Base-by-base conservation (phyloP, 2,329 filamentous ascomycete species). In the Aureobasidium lini region DNA sequence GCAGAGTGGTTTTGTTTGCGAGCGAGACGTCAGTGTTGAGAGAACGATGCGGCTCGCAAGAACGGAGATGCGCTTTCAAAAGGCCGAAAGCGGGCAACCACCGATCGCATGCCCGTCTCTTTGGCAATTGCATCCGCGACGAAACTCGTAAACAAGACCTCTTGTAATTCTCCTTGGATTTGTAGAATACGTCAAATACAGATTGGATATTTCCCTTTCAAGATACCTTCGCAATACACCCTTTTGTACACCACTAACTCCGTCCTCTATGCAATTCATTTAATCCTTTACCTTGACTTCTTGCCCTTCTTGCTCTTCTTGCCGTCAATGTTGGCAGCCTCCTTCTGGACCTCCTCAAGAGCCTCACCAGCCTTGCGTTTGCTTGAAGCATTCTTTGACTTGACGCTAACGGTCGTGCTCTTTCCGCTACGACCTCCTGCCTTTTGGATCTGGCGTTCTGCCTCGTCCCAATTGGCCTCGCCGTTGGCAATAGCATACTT, bases 381-480 rank as follows among this genome's bases (percentile, higher is more conserved):
- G 61, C 67, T 67, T 37, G 66, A 65, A 39, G 62, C 65, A 18
- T 66, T 67, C 28, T 62, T 63, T 15, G 65, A 66, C 62, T 72
- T 72, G 59, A 97, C 84, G 70, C 88, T 92, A 31, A 96, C 90
- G 0, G 85, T 87, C 15, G 80, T 79, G 67, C 80, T 83, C 49
- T 64, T 65, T 34, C 66, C 72, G 65, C 61, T 70, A 64, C 62
- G 72, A 69, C 75, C 79, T 71, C 82, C 61, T 2, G 62, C 70
- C 66, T 62, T 68, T 62, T 79, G 73, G 34, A 96, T 85, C 68
- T 91, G 86, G 69, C 88, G 87, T 74, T 96, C 92, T 4, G 83
- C 82, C 16, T 83, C 79, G 62, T 79, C 77, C 82, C 83, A 85
- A n/a, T 72, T 72, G 15, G 75, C 71, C 43, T 73, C 72, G 39